phyloP scores from a whole-genome alignment of 1,284 basidiomycete species.

The Puccinia novopanici region DNA sequence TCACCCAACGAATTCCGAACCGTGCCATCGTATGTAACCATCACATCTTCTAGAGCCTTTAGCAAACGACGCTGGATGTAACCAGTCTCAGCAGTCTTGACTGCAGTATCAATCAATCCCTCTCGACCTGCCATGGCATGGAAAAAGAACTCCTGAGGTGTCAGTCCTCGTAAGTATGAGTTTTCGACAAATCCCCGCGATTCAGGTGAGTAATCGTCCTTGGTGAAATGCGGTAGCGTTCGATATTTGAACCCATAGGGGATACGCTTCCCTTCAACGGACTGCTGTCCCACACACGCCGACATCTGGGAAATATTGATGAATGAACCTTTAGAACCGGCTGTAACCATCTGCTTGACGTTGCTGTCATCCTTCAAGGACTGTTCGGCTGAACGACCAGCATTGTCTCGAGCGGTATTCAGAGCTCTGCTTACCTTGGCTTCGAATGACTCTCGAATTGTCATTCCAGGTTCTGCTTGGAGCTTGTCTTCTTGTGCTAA shows the following conservation, averaged over 20 bases:
- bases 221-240: conserved; percentile 93
- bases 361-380: conserved; percentile 98
- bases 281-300: conserved; percentile 97
- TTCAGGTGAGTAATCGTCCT: conserved; percentile 98
- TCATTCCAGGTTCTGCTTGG: conserved; percentile 93
- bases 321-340: conserved; percentile 91
- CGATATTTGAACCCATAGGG: conserved; percentile 98
- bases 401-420: conserved; percentile 92
- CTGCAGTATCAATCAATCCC: conserved; percentile 97
- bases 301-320: conserved; percentile 99
- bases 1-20: conserved; percentile 95
- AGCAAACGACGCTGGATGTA: conserved; percentile 98
- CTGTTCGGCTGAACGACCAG: conserved; percentile 92
- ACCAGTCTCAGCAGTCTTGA: conserved; percentile 99
- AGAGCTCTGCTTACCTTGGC: conserved; percentile 85
- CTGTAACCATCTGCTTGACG: conserved; percentile 99
- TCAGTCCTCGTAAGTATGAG: conserved; percentile 95
- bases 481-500: conserved; percentile 79
- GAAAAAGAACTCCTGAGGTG: conserved; percentile 99
- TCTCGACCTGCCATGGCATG: conserved; percentile 99
- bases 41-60: conserved; percentile 96
- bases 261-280: conserved; percentile 95
- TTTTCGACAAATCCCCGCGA: conserved; percentile 99
- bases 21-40: conserved; percentile 96
- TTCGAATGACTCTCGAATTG: conserved; percentile 97